Conservation (phyloP, 768 basidiomycete genomes). For the Tricholoma bakamatsutake region DNA sequence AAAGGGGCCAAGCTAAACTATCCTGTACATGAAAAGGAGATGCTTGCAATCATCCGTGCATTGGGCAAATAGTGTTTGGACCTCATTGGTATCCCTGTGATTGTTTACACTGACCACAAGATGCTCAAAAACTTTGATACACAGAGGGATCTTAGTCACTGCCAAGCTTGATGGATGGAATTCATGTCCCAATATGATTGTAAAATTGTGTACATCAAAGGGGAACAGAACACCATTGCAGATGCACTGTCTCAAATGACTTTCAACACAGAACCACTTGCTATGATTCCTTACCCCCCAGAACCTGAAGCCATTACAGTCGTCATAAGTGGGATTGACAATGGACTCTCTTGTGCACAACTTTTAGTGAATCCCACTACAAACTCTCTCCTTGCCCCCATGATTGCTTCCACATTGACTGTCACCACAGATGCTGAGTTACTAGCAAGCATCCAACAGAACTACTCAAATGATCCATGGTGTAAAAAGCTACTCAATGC, state of each 20-base stretch:
- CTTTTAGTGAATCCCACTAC: neutral
- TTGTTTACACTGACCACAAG: constrained; percentile 28
- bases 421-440: neutral
- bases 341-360: neutral
- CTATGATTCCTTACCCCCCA: neutral
- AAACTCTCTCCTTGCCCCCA: neutral
- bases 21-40: too few species aligned
- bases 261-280: neutral
- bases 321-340: neutral
- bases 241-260: too few species aligned
- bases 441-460: neutral
- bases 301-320: neutral
- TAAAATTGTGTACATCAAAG: too few species aligned
- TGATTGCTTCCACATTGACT: neutral
- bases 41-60: constrained; percentile 25
- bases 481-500: too few species aligned
- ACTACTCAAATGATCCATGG: neutral
- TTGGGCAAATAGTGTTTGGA: constrained; percentile 16
- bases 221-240: constrained; percentile 25
- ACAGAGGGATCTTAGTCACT: too few species aligned
- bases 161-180: too few species aligned
- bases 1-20: too few species aligned
- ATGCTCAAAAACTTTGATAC: too few species aligned
- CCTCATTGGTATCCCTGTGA: constrained; percentile 11
- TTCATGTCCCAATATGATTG: too few species aligned